Evolutionary conservation across 2,329 filamentous ascomycete genomes (phyloP).

Genomic region (Colletotrichum viniferum): DNA sequence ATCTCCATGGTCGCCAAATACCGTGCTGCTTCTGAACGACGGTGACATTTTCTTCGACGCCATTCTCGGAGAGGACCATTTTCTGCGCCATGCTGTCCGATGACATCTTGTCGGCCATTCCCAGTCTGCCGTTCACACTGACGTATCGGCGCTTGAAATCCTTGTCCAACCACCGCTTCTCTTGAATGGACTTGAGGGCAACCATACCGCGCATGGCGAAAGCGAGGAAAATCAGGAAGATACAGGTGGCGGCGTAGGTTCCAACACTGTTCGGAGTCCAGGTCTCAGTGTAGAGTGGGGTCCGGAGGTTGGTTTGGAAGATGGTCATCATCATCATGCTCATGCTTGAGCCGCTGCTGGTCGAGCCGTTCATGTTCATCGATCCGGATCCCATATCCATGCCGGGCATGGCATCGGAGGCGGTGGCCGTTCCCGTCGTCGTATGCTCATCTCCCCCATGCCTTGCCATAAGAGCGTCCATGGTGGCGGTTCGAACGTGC

Average conservation of each 20-base stretch:
- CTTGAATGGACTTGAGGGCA: conserved; percentile 70
- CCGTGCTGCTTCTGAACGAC: conserved; percentile 66
- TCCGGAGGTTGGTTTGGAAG: conserved; percentile 63
- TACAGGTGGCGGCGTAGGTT: conserved; percentile 85
- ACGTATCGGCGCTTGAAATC: conserved; percentile 80
- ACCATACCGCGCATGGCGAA: conserved; percentile 72
- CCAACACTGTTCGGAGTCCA: conserved; percentile 78
- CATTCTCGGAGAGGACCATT: conserved; percentile 74
- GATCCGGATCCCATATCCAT: conserved; percentile 15
- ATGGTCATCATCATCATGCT: conserved; percentile 48
- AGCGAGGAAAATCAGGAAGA: conserved; percentile 84
- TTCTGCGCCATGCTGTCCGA: conserved; percentile 66
- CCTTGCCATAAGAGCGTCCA: conserved; percentile 14
- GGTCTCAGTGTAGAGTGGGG: conserved; percentile 60
- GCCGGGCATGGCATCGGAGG: conserved; percentile 16
- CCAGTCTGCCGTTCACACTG: conserved; percentile 68
- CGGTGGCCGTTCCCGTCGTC: neutral
- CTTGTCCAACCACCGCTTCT: conserved; percentile 68
- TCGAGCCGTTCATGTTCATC: conserved; percentile 4
- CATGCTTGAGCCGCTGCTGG: conserved; percentile 7
- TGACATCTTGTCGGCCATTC: conserved; percentile 63
- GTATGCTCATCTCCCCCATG: conserved; percentile 9
- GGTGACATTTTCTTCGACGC: conserved; percentile 79
- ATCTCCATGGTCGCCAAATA: conserved; percentile 73
- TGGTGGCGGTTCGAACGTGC: neutral